phyloP scores from a whole-genome alignment of 495 filamentous ascomycete genomes.

The Talaromyces liani region DNA sequence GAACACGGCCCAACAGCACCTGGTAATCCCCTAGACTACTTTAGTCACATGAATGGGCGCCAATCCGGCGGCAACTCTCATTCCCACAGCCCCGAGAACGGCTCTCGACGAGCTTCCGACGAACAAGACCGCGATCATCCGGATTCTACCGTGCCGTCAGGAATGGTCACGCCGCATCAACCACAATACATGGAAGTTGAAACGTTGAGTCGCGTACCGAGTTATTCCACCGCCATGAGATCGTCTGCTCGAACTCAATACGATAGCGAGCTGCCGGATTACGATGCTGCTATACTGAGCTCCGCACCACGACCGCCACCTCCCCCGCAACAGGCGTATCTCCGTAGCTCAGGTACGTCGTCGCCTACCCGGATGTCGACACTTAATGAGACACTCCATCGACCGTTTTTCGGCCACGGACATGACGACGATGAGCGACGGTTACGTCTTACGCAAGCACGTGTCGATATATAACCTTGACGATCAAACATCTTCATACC shows the following conservation, averaged over 20 bases:
- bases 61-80: constrained; percentile 17
- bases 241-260: constrained; percentile 43
- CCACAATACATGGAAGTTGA: constrained; percentile 56
- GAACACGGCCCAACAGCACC: not conserved
- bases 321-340: constrained; percentile 33
- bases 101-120: constrained; percentile 56
- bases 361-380: constrained; percentile 5
- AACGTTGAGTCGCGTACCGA: constrained; percentile 66
- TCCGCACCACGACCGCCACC: constrained; percentile 16
- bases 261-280: constrained; percentile 44
- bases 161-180: constrained; percentile 53
- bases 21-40: constrained; percentile 12
- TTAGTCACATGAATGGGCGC: constrained; percentile 14
- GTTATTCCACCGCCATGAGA: constrained; percentile 69
- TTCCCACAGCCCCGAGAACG: constrained; percentile 26
- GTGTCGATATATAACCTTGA: constrained; percentile 18
- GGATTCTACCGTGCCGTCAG: constrained; percentile 30
- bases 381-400: constrained; percentile 29
- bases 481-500: not conserved
- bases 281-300: constrained; percentile 39
- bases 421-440: constrained; percentile 32
- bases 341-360: constrained; percentile 22
- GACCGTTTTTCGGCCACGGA: constrained; percentile 20
- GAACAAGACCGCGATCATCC: constrained; percentile 40
- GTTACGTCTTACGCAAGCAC: constrained; percentile 33